phyloP scores from a whole-genome alignment of 345 rosid genomes.

The Reutealis trisperma region DNA sequence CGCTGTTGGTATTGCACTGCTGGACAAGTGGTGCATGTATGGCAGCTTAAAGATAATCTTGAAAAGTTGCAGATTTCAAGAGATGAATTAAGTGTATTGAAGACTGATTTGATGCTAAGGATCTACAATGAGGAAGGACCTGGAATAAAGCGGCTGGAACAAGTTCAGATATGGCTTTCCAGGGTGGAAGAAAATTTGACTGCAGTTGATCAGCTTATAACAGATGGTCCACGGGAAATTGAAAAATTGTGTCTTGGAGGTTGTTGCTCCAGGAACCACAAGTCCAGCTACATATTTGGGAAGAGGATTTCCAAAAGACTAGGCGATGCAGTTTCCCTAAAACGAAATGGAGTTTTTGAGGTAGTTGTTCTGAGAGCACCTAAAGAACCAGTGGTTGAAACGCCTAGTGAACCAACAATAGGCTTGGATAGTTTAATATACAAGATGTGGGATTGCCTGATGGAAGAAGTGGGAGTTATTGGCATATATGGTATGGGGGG shows the following conservation, averaged over 20 bases:
- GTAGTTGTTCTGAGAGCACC: background rate
- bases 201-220: background rate
- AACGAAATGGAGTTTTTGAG: background rate
- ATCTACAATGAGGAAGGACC: background rate
- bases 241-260: background rate
- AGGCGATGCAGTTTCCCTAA: background rate
- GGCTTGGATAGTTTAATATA: too few relatives aligned
- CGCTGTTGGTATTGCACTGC: background rate
- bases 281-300: slow-evolving; percentile 1
- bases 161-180: background rate
- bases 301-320: background rate
- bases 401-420: background rate
- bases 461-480: background rate
- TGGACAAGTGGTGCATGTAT: background rate
- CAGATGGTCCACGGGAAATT: background rate
- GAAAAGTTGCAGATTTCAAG: background rate
- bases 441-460: background rate
- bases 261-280: background rate
- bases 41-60: background rate
- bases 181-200: background rate
- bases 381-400: background rate
- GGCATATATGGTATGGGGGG: slow-evolving; percentile 3
- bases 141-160: background rate
- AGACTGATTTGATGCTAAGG: background rate
- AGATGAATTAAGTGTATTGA: background rate